Conservation (phyloP, 2,329 filamentous ascomycete genomes). For the Venturiaceae sp. region DNA sequence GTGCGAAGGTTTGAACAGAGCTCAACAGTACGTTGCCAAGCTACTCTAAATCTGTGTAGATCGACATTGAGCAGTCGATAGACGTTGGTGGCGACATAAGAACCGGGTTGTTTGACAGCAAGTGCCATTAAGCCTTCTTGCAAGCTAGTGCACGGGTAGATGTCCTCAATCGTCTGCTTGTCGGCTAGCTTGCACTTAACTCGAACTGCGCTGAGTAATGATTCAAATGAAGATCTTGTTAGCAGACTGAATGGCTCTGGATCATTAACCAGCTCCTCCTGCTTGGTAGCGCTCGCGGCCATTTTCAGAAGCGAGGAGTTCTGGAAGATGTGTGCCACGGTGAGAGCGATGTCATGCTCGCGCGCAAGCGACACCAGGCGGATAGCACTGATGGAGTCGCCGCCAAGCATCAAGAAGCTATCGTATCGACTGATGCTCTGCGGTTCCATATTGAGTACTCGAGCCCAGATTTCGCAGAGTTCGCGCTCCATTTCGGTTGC, state of each 20-base stretch:
- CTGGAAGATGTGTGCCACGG: slow-evolving; percentile 32
- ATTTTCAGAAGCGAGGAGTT: background rate
- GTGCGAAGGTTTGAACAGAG: no score
- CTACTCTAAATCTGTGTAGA: slow-evolving; percentile 36
- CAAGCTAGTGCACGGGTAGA: slow-evolving; percentile 68
- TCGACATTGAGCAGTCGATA: slow-evolving; percentile 30
- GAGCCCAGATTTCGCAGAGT: background rate
- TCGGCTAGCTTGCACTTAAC: background rate
- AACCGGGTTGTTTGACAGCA: slow-evolving; percentile 23
- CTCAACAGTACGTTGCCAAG: slow-evolving; percentile 46
- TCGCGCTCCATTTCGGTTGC: slow-evolving; percentile 25
- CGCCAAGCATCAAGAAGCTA: slow-evolving; percentile 36
- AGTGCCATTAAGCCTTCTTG: slow-evolving; percentile 71
- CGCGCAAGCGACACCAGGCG: slow-evolving; percentile 30
- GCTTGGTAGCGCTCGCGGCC: slow-evolving; percentile 13
- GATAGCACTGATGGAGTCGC: slow-evolving; percentile 37
- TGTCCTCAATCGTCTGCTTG: slow-evolving; percentile 24
- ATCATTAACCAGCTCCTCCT: slow-evolving; percentile 35
- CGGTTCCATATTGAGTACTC: background rate
- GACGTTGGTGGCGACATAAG: slow-evolving; percentile 39
- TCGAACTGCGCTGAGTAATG: slow-evolving; percentile 37
- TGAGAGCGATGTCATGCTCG: slow-evolving; percentile 23
- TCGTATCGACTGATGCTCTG: slow-evolving; percentile 6
- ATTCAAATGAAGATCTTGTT: slow-evolving; percentile 52
- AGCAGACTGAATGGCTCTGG: slow-evolving; percentile 21